Conservation (phyloP, 306 rosid species). For the Cicer judaicum region DNA sequence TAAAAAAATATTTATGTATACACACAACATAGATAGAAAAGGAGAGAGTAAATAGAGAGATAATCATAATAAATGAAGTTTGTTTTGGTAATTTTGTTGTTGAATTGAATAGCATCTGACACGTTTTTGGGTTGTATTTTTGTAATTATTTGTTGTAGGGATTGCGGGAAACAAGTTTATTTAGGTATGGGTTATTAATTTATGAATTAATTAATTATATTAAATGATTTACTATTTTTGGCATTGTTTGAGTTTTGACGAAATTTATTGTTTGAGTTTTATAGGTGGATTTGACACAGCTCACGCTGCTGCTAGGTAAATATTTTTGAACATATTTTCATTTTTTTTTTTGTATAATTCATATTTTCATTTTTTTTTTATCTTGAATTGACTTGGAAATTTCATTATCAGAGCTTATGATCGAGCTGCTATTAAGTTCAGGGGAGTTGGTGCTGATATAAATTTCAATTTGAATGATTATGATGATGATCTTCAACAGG, state of each 20-base stretch:
- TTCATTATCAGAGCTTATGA: slow-evolving; percentile 76
- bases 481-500: slow-evolving; percentile 93
- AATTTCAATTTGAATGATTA: slow-evolving; percentile 86
- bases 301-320: slow-evolving; percentile 94
- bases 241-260: slow-evolving; percentile 41
- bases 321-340: neutral
- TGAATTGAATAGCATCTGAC: slow-evolving; percentile 45
- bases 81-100: slow-evolving; percentile 23
- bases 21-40: no score
- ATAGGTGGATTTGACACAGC: slow-evolving; percentile 99
- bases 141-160: slow-evolving; percentile 64
- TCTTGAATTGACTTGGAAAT: slow-evolving; percentile 37
- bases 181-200: slow-evolving; percentile 70
- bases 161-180: slow-evolving; percentile 97
- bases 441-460: slow-evolving; percentile 98
- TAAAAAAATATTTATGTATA: no score
- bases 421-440: slow-evolving; percentile 96
- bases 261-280: slow-evolving; percentile 40
- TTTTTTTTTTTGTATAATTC: neutral
- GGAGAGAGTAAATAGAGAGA: no score
- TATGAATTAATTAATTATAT: slow-evolving; percentile 43
- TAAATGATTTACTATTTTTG: slow-evolving; percentile 47
- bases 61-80: neutral
- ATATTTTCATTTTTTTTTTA: slow-evolving; percentile 21
- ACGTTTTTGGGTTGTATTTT: neutral